These are phyloP conservation scores for Leptographium wingfieldii DNA, from an alignment of 2,329 filamentous ascomycete species.

Conservation along the genomic window DNA sequence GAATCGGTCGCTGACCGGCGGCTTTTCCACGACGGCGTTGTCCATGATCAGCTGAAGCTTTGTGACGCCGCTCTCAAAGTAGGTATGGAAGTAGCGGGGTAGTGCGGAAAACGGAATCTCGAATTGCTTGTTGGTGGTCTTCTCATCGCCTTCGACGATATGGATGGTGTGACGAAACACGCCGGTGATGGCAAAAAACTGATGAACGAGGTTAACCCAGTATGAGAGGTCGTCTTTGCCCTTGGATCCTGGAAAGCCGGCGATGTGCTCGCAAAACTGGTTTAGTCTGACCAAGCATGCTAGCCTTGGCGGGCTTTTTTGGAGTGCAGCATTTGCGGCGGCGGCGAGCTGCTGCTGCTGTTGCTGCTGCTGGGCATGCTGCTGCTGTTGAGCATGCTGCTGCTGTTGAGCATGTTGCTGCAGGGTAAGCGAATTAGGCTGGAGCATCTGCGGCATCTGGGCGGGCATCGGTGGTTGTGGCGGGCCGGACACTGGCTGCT, in stretches of 20 bases:
- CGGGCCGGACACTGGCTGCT: constrained; percentile 3
- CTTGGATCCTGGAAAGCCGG: constrained; percentile 42
- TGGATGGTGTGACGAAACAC: constrained; percentile 64
- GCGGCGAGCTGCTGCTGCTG: constrained; percentile 16
- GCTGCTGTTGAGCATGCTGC: constrained; percentile 17
- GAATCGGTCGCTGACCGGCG: constrained; percentile 50
- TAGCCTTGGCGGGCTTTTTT: constrained; percentile 39
- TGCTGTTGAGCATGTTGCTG: constrained; percentile 19
- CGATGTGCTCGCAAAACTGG: constrained; percentile 51
- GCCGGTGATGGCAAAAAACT: constrained; percentile 68
- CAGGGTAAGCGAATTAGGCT: constrained; percentile 25
- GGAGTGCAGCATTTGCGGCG: constrained; percentile 25
- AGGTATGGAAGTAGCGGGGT: constrained; percentile 78
- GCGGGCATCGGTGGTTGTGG: constrained; percentile 13
- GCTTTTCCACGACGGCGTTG: constrained; percentile 41
- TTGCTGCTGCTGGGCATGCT: constrained; percentile 15
- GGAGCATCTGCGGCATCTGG: constrained; percentile 24
- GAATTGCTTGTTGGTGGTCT: constrained; percentile 60
- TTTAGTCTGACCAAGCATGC: constrained; percentile 47
- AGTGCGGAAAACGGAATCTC: constrained; percentile 75
- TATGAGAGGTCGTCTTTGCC: constrained; percentile 56
- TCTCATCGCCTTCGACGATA: constrained; percentile 40
- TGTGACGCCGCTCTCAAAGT: constrained; percentile 76
- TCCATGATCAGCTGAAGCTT: constrained; percentile 81
- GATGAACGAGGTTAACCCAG: constrained; percentile 68